Base-by-base conservation (phyloP, 2,329 filamentous ascomycete genomes). In the Colletotrichum siamense region DNA sequence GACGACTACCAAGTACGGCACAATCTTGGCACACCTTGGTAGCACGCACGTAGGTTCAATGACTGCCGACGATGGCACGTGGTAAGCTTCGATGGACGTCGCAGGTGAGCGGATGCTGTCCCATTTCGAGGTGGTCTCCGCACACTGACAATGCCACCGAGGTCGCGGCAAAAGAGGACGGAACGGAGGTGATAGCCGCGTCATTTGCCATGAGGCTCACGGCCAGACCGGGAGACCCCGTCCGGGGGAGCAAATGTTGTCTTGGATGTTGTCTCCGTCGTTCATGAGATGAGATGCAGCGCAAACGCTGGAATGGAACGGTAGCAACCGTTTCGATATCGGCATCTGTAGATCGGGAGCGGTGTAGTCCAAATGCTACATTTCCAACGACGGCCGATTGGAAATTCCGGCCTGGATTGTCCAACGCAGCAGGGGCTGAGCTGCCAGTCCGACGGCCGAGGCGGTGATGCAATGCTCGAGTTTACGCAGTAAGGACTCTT, bases 71-170 rank as follows among this genome's bases (percentile, higher is more conserved):
- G 36, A 26, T 18, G 49, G 68, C 49, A 61, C 49, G 61, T 71
- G 61, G 39, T 39, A 63, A 73, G 32, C 36, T 68, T 57, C 26
- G n/a, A 15, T 49, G 28, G 32, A 10, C n/a, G 73, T 75, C 69
- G 24, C 69, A 61, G 39, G 32, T 61, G 62, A 49, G 36, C 73
- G 68, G 52, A 32, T 26, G 22, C 39, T 49, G 44, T 36, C 22
- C 28, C 55, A 18, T 26, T 44, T 73, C 39, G 69, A 75, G 57
- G 73, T 44, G 52, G 73, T 72, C 73, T 61, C 55, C 55, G 73
- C 8, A 52, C 26, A 16, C 32, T 68, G 69, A 22, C 16, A n/a
- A n/a, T n/a, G 32, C 28, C 24, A 61, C 61, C 24, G 67, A 44
- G 62, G 63, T 55, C 30, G 69, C 55, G 63, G 62, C 15, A 67